Evolutionary conservation across 73 alveolate genomes (phyloP), one percentile per base, ranked within the genome.

Genomic region (Uronychia binucleata): DNA sequence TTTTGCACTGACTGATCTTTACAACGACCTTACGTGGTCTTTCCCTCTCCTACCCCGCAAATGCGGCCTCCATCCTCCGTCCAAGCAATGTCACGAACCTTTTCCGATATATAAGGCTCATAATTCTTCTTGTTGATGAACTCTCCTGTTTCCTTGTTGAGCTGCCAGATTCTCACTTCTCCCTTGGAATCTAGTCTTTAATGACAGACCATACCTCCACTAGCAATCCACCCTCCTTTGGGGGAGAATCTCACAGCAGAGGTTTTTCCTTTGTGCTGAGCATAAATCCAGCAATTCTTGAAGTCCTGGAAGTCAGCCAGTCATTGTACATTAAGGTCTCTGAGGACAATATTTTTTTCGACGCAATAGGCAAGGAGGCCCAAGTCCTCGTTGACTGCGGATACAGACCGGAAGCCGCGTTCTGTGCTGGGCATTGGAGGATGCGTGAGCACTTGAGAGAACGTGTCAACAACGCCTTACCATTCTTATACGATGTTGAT

Each of bases 211-310:
- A 11, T 46, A 46, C 67, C 67, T 46, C 67, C 67, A 46, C 67
- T 46, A 11, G 67, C 67, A 46, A 46, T 46, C 67, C 67, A 46
- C 67, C 67, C 67, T 46, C 67, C 67, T 46, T 46, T 46, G 67
- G 67, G 67, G 67, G 67, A 46, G 67, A 46, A 46, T 11, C n/a
- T 19, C 67, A 46, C 67, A 46, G 67, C 67, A 11, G 67, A 11
- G 67, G 67, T 19, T 19, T 46, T 46, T 46, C 67, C 67, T 46
- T 46, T 5, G 19, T 46, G 67, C n/a, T 46, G n/a, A 46, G n/a
- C 19, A 46, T 46, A 46, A 19, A 46, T 46, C 19, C 67, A 11
- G 67, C 67, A 46, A 46, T 46, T 46, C n/a, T 19, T 46, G 67
- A 46, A 46, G 67, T 46, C 67, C 67, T 46, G 5, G 5, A 46